phyloP scores from a whole-genome alignment of 352 stramenopile species.

The Stramenopiles sp. region DNA sequence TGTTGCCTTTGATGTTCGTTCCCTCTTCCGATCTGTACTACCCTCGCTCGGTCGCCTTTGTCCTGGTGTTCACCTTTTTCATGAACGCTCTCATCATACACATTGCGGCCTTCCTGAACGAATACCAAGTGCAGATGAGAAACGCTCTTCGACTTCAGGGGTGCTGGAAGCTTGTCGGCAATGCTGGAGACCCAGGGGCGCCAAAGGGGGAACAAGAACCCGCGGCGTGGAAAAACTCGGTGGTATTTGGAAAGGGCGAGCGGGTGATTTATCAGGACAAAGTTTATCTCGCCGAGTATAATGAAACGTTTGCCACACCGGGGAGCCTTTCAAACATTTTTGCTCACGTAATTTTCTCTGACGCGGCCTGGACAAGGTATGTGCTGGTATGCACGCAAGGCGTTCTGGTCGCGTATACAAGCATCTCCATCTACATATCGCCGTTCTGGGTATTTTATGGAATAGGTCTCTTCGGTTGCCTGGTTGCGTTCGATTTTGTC shows the following conservation, averaged over 20 bases:
- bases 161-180: background rate
- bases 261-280: background rate
- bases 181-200: background rate
- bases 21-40: background rate
- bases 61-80: background rate
- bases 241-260: background rate
- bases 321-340: background rate
- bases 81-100: background rate
- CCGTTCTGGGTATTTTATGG: background rate
- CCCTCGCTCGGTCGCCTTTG: background rate
- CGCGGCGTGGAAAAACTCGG: background rate
- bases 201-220: background rate
- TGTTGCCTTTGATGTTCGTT: conserved; percentile 8
- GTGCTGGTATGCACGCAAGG: conserved; percentile 1
- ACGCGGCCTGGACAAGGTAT: background rate
- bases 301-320: background rate
- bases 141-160: background rate
- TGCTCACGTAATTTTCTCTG: background rate
- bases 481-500: background rate
- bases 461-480: background rate
- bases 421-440: background rate
- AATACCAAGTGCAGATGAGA: background rate
- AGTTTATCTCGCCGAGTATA: background rate
- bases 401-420: background rate
- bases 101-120: background rate